Evolutionary conservation across 768 basidiomycete species (phyloP).

Genomic region (Galerina sulciceps): DNA sequence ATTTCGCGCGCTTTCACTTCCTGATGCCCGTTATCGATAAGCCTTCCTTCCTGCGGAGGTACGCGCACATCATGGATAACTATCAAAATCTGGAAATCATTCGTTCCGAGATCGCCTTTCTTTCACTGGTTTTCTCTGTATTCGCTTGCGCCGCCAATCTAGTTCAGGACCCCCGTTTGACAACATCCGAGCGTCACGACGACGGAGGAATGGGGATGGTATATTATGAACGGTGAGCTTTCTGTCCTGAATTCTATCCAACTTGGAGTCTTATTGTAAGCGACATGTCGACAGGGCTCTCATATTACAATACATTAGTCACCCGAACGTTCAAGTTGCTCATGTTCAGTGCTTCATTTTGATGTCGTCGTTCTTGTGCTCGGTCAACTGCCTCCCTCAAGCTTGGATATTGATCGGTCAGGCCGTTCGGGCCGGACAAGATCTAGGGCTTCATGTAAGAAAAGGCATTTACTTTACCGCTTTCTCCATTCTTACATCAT

Average conservation of each 20-base stretch:
- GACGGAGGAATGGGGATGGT: conserved; percentile 90
- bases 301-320: conserved; percentile 90
- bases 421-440: conserved; percentile 87
- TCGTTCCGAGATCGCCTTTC: conserved; percentile 72
- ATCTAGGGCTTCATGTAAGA: conserved; percentile 89
- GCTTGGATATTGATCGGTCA: conserved; percentile 94
- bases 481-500: conserved; percentile 9
- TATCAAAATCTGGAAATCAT: conserved; percentile 54
- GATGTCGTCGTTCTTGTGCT: conserved; percentile 89
- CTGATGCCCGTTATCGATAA: conserved; percentile 88
- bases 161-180: conserved; percentile 72
- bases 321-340: conserved; percentile 80
- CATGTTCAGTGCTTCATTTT: conserved; percentile 92
- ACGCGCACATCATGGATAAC: conserved; percentile 76
- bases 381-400: conserved; percentile 91
- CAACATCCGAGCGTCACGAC: conserved; percentile 58
- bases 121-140: conserved; percentile 83
- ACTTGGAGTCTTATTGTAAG: conserved; percentile 1
- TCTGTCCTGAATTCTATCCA: neutral
- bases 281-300: conserved; percentile 63
- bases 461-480: conserved; percentile 5
- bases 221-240: conserved; percentile 80
- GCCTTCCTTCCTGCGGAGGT: conserved; percentile 76
- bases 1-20: conserved; percentile 87
- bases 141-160: conserved; percentile 88